Evolutionary conservation across 495 filamentous ascomycete species (phyloP).

Genomic region (Aspergillus homomorphus): DNA sequence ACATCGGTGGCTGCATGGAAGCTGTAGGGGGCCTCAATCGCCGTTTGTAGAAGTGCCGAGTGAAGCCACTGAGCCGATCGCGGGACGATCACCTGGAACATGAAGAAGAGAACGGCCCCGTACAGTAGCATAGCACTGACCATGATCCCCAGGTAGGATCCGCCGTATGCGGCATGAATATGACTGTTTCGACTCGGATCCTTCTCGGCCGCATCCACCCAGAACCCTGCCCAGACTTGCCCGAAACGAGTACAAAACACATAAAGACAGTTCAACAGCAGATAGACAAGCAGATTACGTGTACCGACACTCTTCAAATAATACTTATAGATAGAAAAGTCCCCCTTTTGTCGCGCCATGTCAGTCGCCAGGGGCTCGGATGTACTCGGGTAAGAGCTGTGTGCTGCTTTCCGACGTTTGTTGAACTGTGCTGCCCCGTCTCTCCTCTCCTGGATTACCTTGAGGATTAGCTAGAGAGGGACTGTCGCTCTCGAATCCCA

Average conservation of each 20-base stretch:
- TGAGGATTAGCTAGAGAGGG: too few relatives aligned
- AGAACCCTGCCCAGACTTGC: slow-evolving; percentile 1
- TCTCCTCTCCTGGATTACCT: neutral
- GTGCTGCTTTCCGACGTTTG: neutral
- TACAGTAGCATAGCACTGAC: neutral
- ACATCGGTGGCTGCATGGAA: too few relatives aligned
- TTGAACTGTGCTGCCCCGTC: neutral
- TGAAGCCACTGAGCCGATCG: neutral
- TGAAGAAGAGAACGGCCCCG: neutral
- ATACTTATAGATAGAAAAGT: slow-evolving; percentile 1
- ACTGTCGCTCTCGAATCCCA: too few relatives aligned
- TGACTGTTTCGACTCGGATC: neutral
- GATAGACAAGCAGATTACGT: neutral
- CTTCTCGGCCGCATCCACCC: neutral
- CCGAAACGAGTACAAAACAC: slow-evolving; percentile 3
- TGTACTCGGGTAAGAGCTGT: neutral
- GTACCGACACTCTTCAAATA: slow-evolving; percentile 1
- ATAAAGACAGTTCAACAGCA: neutral
- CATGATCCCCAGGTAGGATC: neutral
- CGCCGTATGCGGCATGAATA: neutral
- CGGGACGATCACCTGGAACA: slow-evolving; percentile 2
- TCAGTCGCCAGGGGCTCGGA: neutral
- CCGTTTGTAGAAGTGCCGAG: neutral
- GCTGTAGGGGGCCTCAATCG: neutral
- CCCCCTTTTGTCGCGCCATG: neutral